These are phyloP conservation scores for Cenococcum geophilum DNA, from an alignment of 495 filamentous ascomycete genomes.

Conservation along the genomic window DNA sequence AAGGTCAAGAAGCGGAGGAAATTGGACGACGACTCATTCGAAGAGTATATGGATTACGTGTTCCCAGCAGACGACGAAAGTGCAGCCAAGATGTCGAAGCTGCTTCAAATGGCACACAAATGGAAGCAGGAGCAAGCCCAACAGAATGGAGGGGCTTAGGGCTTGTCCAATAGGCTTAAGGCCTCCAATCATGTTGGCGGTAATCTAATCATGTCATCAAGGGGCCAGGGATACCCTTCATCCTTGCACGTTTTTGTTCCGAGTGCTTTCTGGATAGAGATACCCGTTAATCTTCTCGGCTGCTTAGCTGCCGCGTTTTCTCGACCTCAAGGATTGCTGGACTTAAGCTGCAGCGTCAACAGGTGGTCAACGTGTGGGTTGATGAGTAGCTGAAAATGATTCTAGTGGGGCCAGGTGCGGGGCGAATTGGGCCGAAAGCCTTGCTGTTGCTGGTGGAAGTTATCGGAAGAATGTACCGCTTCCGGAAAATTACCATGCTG, in stretches of 20 bases:
- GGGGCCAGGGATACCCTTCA: too few species aligned
- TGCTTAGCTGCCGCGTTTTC: too few species aligned
- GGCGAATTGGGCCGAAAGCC: not conserved
- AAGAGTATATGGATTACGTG: conserved; percentile 96
- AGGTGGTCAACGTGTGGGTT: not conserved
- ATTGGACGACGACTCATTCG: conserved; percentile 89
- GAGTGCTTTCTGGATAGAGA: not conserved
- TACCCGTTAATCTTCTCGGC: not conserved
- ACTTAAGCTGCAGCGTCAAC: not conserved
- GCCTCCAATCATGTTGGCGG: not conserved
- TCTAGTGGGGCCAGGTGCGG: not conserved
- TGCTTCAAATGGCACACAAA: conserved; percentile 75
- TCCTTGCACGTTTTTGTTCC: not conserved
- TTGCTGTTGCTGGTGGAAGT: not conserved
- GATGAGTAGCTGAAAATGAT: not conserved
- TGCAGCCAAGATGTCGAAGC: conserved; percentile 72
- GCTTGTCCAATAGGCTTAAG: not conserved
- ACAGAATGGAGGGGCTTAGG: conserved; percentile 6
- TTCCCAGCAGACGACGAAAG: conserved; percentile 95
- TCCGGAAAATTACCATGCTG: not conserved
- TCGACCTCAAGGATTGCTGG: too few species aligned
- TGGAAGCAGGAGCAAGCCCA: conserved; percentile 69
- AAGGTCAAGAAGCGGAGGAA: conserved; percentile 90
- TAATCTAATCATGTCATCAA: not conserved
- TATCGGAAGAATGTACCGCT: not conserved